Base-by-base conservation (phyloP, 257 asterid species). In the Parsonsia alboflavescens region DNA sequence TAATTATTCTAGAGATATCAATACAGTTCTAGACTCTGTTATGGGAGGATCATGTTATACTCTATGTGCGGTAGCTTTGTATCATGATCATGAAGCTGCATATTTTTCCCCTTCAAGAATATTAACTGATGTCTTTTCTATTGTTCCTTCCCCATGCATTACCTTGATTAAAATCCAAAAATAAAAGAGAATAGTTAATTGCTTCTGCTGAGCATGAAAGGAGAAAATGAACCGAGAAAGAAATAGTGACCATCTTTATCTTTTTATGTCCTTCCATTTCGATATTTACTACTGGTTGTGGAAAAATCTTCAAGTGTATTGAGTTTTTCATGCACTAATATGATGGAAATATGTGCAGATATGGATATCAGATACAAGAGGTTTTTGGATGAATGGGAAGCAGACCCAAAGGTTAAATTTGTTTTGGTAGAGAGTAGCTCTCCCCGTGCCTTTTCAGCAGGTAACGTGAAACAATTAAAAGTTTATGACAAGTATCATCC, bases 371-470 rank as follows among this genome's bases (percentile, higher is more conserved):
- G 75, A 62, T 94, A 88, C 77, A 94, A 94, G 86, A 84, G 86
- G 28, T 92, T 84, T 75, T 86, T 94, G 79, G 97, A 92, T 75
- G 93, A 90, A 73, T 94, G 99, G 99, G 96, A 94, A 85, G 75
- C 83, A 30, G 96, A 94, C 61, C 96, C 97, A 9, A 87, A 72
- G 77, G 99, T 94, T 78, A 94, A 92, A 82, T 94, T 97, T 79
- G 97, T 90, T 68, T 75, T 92, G 88, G 96, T 94, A 57, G 97
- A 89, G 74, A 84, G 99, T 56, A 92, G 99, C 81, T 83, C 93
- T 7, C 67, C 96, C 36, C 97, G 97, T 73, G 96, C 99, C 80
- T 94, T 94, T 82, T 94, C 91, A 69, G 99, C 99, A 86, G 99
- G 99, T 92, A 78, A 79, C 61, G 15, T 30, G 17, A 48, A 26